A percentile compares a stretch with the other conserved stretches of the same genome.
phyloP scores from a whole-genome alignment of 345 rosid genomes.

The Pugionium dolabratum region DNA sequence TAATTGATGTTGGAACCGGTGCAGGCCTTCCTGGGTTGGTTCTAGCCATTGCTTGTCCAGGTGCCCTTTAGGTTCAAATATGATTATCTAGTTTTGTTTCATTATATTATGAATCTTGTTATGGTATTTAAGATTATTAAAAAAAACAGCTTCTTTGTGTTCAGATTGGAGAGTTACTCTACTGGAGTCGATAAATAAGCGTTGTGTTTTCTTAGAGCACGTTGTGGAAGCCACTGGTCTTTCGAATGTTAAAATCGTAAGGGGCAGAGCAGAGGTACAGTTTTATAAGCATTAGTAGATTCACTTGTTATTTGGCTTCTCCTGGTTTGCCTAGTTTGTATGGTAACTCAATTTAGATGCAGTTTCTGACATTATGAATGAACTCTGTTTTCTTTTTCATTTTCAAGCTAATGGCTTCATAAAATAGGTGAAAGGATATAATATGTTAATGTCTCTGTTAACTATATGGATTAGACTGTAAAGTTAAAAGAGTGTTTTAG shows the following conservation, averaged over 20 bases:
- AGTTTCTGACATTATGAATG: neutral
- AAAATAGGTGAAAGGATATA: neutral
- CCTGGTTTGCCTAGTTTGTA: neutral
- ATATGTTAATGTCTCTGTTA: neutral
- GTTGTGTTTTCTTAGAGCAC: slow-evolving; percentile 86
- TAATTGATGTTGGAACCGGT: slow-evolving; percentile 89
- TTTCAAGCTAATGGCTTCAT: too few relatives aligned
- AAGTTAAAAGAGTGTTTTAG: neutral
- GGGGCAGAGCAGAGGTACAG: slow-evolving; percentile 93
- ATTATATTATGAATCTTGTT: too few relatives aligned
- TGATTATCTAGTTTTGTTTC: neutral
- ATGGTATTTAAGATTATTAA: neutral
- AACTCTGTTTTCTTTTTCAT: neutral
- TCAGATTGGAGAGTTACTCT: slow-evolving; percentile 87
- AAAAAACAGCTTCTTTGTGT: slow-evolving; percentile 1
- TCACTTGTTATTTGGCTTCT: slow-evolving; percentile 4
- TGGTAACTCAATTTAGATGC: slow-evolving; percentile 4
- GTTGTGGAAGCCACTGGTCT: slow-evolving; percentile 60
- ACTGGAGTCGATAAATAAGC: slow-evolving; percentile 82
- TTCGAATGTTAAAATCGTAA: slow-evolving; percentile 65
- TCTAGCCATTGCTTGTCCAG: slow-evolving; percentile 80
- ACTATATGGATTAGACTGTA: neutral
- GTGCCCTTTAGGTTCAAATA: slow-evolving; percentile 35
- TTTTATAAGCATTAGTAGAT: slow-evolving; percentile 1
- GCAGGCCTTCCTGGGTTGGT: slow-evolving; percentile 91